Evolutionary conservation across 1,139 yeast species (phyloP), one percentile per base, ranked within the genome.

Genomic region (Taphrina communis): DNA sequence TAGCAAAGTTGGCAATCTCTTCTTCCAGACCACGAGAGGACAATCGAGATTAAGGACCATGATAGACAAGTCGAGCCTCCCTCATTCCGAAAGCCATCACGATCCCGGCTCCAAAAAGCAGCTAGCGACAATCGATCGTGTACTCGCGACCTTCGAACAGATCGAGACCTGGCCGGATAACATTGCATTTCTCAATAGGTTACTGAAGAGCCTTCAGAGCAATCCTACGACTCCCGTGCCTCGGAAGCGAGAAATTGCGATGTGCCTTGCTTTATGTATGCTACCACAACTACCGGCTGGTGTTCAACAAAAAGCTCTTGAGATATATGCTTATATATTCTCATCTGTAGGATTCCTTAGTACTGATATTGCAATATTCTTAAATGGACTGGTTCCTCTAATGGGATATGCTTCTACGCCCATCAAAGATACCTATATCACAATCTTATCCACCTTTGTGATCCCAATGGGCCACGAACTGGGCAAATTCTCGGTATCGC

Each of bases 101-200:
- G 53, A 50, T 25, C 53, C 53, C 11, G n/a, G 6, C 36, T 7
- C 17, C 52, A 53, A 25, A 77, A 86, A 89, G 72, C 89, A 88
- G 75, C 80, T 82, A 36, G 83, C 86, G 41, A 85, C 82, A 72
- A 84, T 92, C 6, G 96, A 90, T 70, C 86, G 88, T 72, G 92
- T 95, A 0, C 80, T 94, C 38, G 82, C 85, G 7, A 81, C 87
- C n/a, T 94, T 94, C 80, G 97, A 90, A 69, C 78, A 87, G n/a
- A 88, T 92, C 1, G 89, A 87, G 55, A 98, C 93, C 80, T 94
- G 99, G 99, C 98, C 99, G n/a, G 99, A 94, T 76, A 92, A 93
- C 77, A 94, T 94, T 70, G 88, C 97, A 25, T 92, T 91, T 76
- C 81, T 95, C 59, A 87, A 94, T 0, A 85, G 89, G 73, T 82